Base-by-base conservation (phyloP, 2,329 filamentous ascomycete species). In the Claviceps citrina region DNA sequence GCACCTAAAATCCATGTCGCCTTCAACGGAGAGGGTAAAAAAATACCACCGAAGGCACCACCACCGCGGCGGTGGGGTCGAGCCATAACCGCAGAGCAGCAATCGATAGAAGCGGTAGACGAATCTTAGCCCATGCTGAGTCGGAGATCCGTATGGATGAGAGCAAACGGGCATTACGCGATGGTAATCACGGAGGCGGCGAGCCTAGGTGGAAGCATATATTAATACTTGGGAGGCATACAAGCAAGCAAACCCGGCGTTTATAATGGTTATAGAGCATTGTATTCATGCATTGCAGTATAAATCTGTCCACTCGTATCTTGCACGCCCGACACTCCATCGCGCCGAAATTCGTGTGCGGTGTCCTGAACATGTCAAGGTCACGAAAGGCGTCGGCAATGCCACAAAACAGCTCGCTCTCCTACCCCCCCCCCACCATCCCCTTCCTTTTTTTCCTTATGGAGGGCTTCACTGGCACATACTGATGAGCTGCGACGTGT, bases 51-150 rank as follows among this genome's bases (percentile, higher is more conserved):
- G 1, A 65, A 66, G 46, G 62, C 64, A 38, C 64, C 64, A 13
- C 64, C 64, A 7, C 67, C 67, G 5, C 58, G 67, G 46, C 57
- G 67, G 31, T 60, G 57, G 44, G 66, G 65, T 27, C 61, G 61
- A 48, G 54, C 63, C 46, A 64, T 60, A 43, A 46, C 50, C 20
- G 48, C 48, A n/a, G 57, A 59, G 38, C 47, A 50, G 13, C 49
- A 54, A 25, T 50, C 57, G 16, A 47, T 34, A 28, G 34, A 28
- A n/a, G 15, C 36, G 9, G 26, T 36, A 19, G 25, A 33, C 22
- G 25, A 39, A 36, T 24, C 40, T 15, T 15, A 24, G 13, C 28
- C 36, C 22, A 16, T 28, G 30, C 16, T 43, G 18, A 40, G 7
- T 9, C 12, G 10, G n/a, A 7, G 15, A 10, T 22, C 19, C 19